phyloP scores from a whole-genome alignment of 2,329 filamentous ascomycete species.

The Calonectria multiphialidica region DNA sequence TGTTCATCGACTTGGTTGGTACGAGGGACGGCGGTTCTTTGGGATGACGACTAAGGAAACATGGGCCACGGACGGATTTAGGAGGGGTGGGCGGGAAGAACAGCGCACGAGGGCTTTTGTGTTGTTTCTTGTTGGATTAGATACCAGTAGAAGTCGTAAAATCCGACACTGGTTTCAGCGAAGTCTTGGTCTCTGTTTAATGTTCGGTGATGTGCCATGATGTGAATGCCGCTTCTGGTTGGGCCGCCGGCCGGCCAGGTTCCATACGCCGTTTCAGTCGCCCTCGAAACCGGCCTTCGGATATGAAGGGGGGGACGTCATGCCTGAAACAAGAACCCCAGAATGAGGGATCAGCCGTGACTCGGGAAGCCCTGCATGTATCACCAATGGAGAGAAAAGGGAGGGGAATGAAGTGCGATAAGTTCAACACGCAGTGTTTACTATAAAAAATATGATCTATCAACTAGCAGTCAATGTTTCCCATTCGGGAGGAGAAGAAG shows the following conservation, averaged over 20 bases:
- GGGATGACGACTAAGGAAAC: not conserved
- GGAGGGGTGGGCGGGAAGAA: slow-evolving; percentile 18
- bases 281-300: slow-evolving; percentile 2
- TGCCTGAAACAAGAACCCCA: slow-evolving; percentile 10
- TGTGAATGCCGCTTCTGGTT: not conserved
- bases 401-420: not conserved
- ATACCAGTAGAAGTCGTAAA: slow-evolving; percentile 42
- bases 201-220: not conserved
- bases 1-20: slow-evolving; percentile 6
- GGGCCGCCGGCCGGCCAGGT: not conserved
- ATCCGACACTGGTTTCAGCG: slow-evolving; percentile 37
- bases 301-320: slow-evolving; percentile 20
- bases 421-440: not conserved
- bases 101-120: slow-evolving; percentile 24
- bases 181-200: not conserved
- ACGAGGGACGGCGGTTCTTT: not conserved
- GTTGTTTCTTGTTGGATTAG: slow-evolving; percentile 38
- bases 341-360: not conserved
- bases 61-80: not conserved
- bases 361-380: not conserved
- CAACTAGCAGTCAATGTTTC: not conserved
- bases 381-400: not conserved
- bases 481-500: not conserved
- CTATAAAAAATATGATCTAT: not conserved
- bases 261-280: slow-evolving; percentile 14